Conservation (phyloP, 306 rosid species). For the Cucurbita pepo region DNA sequence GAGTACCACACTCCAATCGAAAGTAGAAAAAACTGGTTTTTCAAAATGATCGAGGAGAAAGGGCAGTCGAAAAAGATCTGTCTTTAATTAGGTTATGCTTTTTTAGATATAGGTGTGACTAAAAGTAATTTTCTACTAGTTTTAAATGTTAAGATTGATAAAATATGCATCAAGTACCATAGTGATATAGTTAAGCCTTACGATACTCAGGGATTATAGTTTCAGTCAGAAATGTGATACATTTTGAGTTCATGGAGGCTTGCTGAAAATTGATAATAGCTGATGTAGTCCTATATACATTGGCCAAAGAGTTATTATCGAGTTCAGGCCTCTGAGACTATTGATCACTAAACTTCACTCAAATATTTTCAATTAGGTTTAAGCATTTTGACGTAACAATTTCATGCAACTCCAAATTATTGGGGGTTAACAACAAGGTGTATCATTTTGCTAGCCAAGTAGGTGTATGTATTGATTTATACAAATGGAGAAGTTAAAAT, state of each 20-base stretch:
- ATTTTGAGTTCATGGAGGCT: not conserved
- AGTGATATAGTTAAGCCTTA: not conserved
- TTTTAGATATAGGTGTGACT: not conserved
- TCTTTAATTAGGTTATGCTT: not conserved
- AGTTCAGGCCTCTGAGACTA: not conserved
- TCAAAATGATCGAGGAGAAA: not conserved
- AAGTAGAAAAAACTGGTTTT: not conserved
- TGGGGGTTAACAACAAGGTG: not conserved
- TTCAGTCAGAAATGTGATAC: not conserved
- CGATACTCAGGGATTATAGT: not conserved
- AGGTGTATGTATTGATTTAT: not conserved
- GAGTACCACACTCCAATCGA: too few species aligned
- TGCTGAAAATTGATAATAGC: not conserved
- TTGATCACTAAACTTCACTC: not conserved
- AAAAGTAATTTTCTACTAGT: not conserved
- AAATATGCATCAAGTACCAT: not conserved
- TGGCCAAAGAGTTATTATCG: not conserved
- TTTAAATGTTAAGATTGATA: not conserved
- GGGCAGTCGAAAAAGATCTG: not conserved
- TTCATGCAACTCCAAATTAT: not conserved
- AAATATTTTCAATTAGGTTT: not conserved
- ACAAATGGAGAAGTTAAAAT: not conserved
- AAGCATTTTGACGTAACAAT: not conserved
- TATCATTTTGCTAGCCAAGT: not conserved
- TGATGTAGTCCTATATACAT: not conserved